Evolutionary conservation across 257 asterid genomes (phyloP).

Genomic region (Petunia axillaris): DNA sequence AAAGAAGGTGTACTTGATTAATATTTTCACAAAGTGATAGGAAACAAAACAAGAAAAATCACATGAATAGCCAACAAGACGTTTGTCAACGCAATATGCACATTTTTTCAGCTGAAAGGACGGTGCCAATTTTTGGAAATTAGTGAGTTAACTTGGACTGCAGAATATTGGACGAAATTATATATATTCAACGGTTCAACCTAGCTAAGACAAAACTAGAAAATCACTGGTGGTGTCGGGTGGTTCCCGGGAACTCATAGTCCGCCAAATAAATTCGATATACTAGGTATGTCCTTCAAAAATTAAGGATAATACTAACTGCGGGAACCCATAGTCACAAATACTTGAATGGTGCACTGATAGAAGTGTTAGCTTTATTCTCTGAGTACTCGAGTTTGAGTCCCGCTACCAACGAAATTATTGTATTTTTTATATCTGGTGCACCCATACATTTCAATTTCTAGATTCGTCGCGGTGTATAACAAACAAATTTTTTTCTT

Average conservation of each 20-base stretch:
- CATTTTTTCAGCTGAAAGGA: background rate
- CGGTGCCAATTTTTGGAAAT: background rate
- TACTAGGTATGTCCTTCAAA: no score
- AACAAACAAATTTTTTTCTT: no score
- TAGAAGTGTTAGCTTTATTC: no score
- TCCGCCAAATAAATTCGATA: no score
- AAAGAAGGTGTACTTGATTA: background rate
- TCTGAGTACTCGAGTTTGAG: no score
- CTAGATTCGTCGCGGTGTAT: background rate
- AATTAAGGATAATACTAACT: no score
- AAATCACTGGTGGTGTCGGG: background rate
- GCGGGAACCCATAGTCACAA: no score
- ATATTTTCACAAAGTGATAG: background rate
- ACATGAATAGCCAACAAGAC: background rate
- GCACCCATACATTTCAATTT: conserved; percentile 9
- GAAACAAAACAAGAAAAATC: background rate
- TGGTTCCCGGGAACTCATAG: no score
- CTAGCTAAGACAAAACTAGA: background rate
- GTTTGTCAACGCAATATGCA: background rate
- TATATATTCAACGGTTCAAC: background rate
- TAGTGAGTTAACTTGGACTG: background rate
- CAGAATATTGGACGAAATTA: background rate
- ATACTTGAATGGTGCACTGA: no score
- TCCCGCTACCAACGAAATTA: no score
- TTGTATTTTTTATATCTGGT: background rate